Evolutionary conservation across 306 rosid species (phyloP).

Genomic region (Vigna radiata): DNA sequence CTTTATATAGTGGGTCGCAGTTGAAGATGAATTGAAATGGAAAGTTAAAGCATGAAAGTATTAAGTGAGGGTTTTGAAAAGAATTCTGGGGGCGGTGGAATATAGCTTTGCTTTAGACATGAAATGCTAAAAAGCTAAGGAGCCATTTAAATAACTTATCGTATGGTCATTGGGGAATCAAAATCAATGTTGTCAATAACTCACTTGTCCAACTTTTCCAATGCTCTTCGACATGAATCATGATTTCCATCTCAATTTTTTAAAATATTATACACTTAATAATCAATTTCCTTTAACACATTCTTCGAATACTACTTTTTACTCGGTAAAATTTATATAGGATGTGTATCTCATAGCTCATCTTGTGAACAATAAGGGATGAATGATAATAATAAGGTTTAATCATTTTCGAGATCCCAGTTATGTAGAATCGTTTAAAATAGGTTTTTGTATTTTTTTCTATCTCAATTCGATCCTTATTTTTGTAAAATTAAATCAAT

Average conservation of each 20-base stretch:
- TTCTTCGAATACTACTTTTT: too few relatives aligned
- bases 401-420: too few relatives aligned
- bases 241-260: slow-evolving; percentile 4
- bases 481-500: too few relatives aligned
- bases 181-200: slow-evolving; percentile 3
- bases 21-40: neutral
- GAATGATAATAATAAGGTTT: too few relatives aligned
- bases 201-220: slow-evolving; percentile 19
- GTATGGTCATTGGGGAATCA: slow-evolving; percentile 41
- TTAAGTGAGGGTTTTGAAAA: neutral
- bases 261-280: neutral
- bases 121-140: slow-evolving; percentile 13
- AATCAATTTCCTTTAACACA: neutral
- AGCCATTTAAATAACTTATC: slow-evolving; percentile 43
- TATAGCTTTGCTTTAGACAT: slow-evolving; percentile 4
- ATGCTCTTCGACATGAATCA: neutral
- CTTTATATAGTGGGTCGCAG: neutral
- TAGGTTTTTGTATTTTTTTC: too few relatives aligned
- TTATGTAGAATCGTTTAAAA: too few relatives aligned
- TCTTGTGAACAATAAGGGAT: too few relatives aligned
- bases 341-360: too few relatives aligned
- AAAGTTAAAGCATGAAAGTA: slow-evolving; percentile 5
- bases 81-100: slow-evolving; percentile 28
- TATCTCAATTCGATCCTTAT: too few relatives aligned
- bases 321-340: too few relatives aligned